These are phyloP conservation scores for Magnusiomyces ingens DNA, from an alignment of 1,139 yeast species.

Conservation along the genomic window DNA sequence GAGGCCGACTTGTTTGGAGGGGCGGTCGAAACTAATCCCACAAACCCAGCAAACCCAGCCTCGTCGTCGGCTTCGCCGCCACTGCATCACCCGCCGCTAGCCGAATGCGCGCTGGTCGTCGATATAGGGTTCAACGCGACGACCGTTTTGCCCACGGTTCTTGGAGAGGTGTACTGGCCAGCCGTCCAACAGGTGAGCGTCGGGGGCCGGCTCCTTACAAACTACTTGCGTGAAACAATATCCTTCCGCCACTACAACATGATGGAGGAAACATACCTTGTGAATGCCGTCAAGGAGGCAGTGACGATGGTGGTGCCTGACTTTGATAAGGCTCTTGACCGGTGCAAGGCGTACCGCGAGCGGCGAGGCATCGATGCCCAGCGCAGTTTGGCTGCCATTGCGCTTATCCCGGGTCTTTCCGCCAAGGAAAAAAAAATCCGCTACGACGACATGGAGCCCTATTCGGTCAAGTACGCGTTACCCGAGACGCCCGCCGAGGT, in stretches of 20 bases:
- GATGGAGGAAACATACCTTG: slow-evolving; percentile 79
- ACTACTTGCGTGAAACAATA: slow-evolving; percentile 72
- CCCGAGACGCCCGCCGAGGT: slow-evolving; percentile 16
- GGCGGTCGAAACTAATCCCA: neutral
- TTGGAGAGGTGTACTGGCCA: slow-evolving; percentile 70
- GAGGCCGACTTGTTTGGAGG: slow-evolving; percentile 7
- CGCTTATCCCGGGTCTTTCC: slow-evolving; percentile 23
- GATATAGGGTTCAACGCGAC: slow-evolving; percentile 89
- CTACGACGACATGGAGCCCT: slow-evolving; percentile 9
- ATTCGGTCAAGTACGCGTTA: slow-evolving; percentile 11
- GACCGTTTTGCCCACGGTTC: slow-evolving; percentile 77
- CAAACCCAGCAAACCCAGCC: neutral
- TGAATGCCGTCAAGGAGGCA: slow-evolving; percentile 78
- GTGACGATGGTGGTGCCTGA: slow-evolving; percentile 68
- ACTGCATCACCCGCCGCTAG: slow-evolving; percentile 24
- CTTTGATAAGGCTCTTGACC: slow-evolving; percentile 49
- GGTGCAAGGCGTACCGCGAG: slow-evolving; percentile 22
- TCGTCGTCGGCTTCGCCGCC: neutral
- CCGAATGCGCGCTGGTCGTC: slow-evolving; percentile 70
- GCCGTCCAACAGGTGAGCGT: slow-evolving; percentile 71
- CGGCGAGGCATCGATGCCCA: slow-evolving; percentile 1
- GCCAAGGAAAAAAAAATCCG: slow-evolving; percentile 14
- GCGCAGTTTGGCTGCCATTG: slow-evolving; percentile 27
- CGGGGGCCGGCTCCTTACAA: slow-evolving; percentile 82
- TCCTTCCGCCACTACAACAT: slow-evolving; percentile 92